Conservation (phyloP, 805 yeast species). For the Metschnikowia lunata region DNA sequence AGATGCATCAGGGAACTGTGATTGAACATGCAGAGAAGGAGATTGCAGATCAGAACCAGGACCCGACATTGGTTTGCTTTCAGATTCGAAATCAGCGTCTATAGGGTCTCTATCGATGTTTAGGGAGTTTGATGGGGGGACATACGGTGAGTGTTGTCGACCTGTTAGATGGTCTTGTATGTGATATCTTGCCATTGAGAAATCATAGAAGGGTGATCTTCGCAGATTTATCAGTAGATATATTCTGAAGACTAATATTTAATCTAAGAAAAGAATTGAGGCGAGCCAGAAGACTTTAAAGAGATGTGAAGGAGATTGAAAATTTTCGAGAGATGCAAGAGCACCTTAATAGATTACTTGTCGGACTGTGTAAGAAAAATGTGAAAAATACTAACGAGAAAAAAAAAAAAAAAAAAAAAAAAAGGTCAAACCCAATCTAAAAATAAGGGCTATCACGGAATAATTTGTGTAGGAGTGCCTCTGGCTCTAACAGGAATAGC, state of each 20-base stretch:
- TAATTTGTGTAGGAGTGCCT: neutral
- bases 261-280: neutral
- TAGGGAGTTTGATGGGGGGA: too few species aligned
- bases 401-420: neutral
- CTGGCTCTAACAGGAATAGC: too few species aligned
- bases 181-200: constrained; percentile 1
- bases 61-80: too few species aligned
- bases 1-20: too few species aligned
- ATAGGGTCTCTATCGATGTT: too few species aligned
- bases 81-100: too few species aligned
- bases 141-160: too few species aligned
- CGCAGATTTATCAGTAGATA: too few species aligned
- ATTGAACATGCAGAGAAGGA: too few species aligned
- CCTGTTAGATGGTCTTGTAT: too few species aligned
- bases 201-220: neutral
- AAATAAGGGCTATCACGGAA: neutral
- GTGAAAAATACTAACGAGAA: neutral
- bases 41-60: too few species aligned
- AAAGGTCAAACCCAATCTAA: neutral
- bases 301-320: neutral
- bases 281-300: neutral
- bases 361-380: constrained; percentile 3
- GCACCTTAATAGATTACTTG: neutral
- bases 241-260: neutral
- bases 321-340: neutral